phyloP scores from a whole-genome alignment of 495 filamentous ascomycete species.

The Chlorociboria aeruginascens region DNA sequence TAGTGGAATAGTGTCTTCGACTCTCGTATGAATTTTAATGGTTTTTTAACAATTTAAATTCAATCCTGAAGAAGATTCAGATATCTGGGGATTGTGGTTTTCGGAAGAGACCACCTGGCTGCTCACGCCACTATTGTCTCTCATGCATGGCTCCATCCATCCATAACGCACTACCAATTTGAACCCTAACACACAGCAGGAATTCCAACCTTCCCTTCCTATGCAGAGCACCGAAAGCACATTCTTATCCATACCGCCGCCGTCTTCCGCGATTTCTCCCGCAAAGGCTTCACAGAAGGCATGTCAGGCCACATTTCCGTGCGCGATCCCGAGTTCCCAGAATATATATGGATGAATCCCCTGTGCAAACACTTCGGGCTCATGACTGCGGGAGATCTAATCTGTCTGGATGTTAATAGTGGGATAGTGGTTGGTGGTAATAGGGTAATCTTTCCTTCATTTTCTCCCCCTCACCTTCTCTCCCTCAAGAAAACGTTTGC shows the following conservation, averaged over 20 bases:
- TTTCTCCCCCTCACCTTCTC: neutral
- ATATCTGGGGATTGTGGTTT: no score
- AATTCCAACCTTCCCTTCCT: constrained; percentile 33
- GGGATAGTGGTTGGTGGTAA: constrained; percentile 41
- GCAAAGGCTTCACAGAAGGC: constrained; percentile 51
- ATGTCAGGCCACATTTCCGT: constrained; percentile 55
- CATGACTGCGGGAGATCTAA: constrained; percentile 38
- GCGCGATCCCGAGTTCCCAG: constrained; percentile 44
- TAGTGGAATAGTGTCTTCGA: no score
- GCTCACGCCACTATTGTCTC: no score
- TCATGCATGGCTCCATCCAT: no score
- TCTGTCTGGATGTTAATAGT: constrained; percentile 40
- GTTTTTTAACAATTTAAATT: no score
- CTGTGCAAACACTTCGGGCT: constrained; percentile 44
- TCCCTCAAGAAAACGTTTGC: neutral
- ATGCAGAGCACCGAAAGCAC: constrained; percentile 27
- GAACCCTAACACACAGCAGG: constrained; percentile 14
- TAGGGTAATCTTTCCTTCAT: constrained; percentile 7
- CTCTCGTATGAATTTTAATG: no score
- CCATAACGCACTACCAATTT: no score
- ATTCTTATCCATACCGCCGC: constrained; percentile 39
- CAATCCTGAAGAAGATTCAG: no score
- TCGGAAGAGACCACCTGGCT: no score
- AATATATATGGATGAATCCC: constrained; percentile 55
- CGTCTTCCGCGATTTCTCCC: constrained; percentile 38